Conservation (phyloP, 2,329 filamentous ascomycete species). For the Pseudopyrenochaeta lycopersici region DNA sequence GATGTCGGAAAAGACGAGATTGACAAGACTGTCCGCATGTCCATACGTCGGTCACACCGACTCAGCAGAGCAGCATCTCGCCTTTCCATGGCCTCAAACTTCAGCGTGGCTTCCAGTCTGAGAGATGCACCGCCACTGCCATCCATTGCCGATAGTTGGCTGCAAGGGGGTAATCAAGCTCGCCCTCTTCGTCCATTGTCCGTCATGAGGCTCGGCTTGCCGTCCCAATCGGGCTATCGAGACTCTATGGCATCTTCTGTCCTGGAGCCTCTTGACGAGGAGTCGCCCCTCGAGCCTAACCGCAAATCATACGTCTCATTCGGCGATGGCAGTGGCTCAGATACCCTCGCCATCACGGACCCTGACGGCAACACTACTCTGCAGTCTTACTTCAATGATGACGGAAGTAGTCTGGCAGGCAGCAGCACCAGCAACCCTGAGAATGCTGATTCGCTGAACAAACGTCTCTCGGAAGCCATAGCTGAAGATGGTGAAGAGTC, state of each 20-base stretch:
- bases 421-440: constrained; percentile 69
- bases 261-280: constrained; percentile 89
- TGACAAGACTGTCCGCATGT: constrained; percentile 92
- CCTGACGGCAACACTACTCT: constrained; percentile 74
- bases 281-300: constrained; percentile 85
- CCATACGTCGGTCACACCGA: constrained; percentile 87
- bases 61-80: constrained; percentile 93
- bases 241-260: constrained; percentile 91
- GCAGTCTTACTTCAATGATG: constrained; percentile 87
- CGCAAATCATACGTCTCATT: constrained; percentile 96
- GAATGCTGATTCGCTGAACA: constrained; percentile 75
- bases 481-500: constrained; percentile 91
- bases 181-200: constrained; percentile 67
- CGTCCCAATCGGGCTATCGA: constrained; percentile 71
- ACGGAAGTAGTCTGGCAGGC: constrained; percentile 74
- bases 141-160: constrained; percentile 93
- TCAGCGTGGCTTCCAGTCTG: constrained; percentile 90
- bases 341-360: constrained; percentile 78
- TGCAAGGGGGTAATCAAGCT: constrained; percentile 63
- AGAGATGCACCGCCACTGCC: constrained; percentile 94
- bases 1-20: constrained; percentile 94
- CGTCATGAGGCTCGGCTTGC: constrained; percentile 66
- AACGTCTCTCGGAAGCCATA: constrained; percentile 82
- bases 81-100: constrained; percentile 90
- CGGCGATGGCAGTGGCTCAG: constrained; percentile 73